Base-by-base conservation (phyloP, 2,329 filamentous ascomycete species). In the Stemphylium vesicarium region DNA sequence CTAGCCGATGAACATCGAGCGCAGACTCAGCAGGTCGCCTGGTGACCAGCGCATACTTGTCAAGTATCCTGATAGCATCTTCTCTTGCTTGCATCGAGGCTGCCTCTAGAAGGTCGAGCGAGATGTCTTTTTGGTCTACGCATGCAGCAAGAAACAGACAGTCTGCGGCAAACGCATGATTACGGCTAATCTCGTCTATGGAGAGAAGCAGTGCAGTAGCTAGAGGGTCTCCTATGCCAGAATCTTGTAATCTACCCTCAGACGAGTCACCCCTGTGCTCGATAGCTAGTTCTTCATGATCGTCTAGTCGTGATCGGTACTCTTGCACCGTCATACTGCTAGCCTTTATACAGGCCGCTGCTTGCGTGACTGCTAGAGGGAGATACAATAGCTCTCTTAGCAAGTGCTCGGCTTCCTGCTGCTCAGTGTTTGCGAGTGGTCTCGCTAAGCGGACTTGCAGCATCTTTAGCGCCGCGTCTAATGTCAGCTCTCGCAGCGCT, bases 181-280 rank as follows among this genome's bases (percentile, higher is more conserved):
- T 18, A 22, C 16, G 7, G 4, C 41, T 41, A 37, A 65, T 46
- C 29, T 64, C 68, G 13, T 77, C 62, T 31, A 81, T 78, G 0
- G 79, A 79, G 13, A 81, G 66, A 1, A 77, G 57, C 65, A 72
- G 78, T 0, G 79, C 78, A 26, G 68, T 71, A 4, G 74, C 74
- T 2, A 80, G 64, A 0, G 77, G 67, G 18, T 76, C 72, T 37
- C 71, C 78, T 75, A 22, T 71, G 68, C 2, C 50, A 26, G 29
- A 47, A 7, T 45, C 44, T 22, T 40, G 45, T 38, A 26, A 65
- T 1, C 65, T 59, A 49, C 76, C 75, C 4, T 59, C 57, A 26
- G 78, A 76, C 56, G 4, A 74, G 57, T 5, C 63, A 52, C 10
- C 76, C 63, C 12, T 77, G 7, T 78, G 66, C 4, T 62, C 38